phyloP scores from a whole-genome alignment of 192 early-diverging fungal genomes.

The Coemansia sp. region DNA sequence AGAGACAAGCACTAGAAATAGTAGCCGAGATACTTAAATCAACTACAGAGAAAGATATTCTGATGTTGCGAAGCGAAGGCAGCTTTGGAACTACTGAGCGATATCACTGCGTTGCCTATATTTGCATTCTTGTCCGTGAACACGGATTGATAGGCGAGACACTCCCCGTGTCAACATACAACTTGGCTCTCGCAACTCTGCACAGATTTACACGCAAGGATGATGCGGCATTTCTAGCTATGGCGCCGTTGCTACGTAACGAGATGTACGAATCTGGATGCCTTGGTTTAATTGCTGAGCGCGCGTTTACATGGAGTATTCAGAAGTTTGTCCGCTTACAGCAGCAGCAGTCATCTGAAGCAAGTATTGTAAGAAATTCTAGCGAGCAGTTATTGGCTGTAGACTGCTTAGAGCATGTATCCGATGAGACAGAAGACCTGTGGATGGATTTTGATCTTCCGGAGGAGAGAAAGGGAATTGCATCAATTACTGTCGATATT shows the following conservation, averaged over 20 bases:
- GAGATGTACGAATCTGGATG: conserved; percentile 53
- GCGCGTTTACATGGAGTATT: conserved; percentile 20
- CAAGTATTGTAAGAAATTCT: neutral
- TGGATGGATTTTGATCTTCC: conserved; percentile 55
- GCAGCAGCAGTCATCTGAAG: neutral
- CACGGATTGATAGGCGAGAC: conserved; percentile 12
- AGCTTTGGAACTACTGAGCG: conserved; percentile 28
- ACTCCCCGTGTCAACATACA: conserved; percentile 38
- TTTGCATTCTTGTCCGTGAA: conserved; percentile 25
- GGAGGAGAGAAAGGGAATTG: conserved; percentile 16
- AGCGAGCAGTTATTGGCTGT: neutral
- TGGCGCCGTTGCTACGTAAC: conserved; percentile 42
- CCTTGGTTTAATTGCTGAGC: conserved; percentile 33
- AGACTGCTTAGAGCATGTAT: neutral
- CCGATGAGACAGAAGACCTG: conserved; percentile 21
- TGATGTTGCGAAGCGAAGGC: conserved; percentile 17
- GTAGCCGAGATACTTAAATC: conserved; percentile 41
- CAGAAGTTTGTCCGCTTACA: conserved; percentile 18
- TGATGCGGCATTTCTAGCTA: conserved; percentile 45
- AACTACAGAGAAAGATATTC: conserved; percentile 13
- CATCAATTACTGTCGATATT: neutral
- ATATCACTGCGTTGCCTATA: conserved; percentile 17
- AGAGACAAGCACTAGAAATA: conserved; percentile 41
- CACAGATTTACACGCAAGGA: conserved; percentile 43
- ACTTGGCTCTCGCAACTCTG: conserved; percentile 36